Evolutionary conservation across 208 protist species (phyloP), one percentile per base, ranked within the genome.

Genomic region (Crithidia thermophila): DNA sequence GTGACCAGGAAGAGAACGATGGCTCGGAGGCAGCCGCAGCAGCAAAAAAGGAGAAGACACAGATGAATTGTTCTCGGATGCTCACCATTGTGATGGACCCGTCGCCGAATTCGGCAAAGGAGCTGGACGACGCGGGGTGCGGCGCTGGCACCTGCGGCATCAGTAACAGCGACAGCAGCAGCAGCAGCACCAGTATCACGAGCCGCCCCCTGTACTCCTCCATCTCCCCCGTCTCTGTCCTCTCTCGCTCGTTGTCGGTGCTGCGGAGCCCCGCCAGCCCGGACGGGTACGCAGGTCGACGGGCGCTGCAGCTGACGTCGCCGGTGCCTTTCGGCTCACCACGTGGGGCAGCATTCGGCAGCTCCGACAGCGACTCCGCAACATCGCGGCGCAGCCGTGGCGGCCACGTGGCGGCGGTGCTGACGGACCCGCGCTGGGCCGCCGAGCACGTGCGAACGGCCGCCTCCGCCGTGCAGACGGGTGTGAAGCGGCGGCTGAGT

Each of bases 391-490:
- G 57, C 49, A 60, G 67, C 34, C 16, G 58, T 33, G 46, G 28
- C 31, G 59, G 59, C 21, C 59, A 25, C 28, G 37, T 66, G 9
- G 18, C 40, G 13, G 58, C 58, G 34, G 49, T 66, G 16, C 58
- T 73, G 40, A 10, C 20, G 2, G 67, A 73, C 27, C 67, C 67
- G 33, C 67, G 67, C 20, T 66, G 56, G 67, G 58, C 58, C 7
- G 30, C 56, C 1, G 67, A 73, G 50, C 50, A 55, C 57, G 50
- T 61, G 9, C 58, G 67, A 28, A 0, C 30, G n/a, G 67, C 52
- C 21, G 67, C 67, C 25, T 31, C 58, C 18, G 34, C 40, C 9
- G 40, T 47, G 23, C 47, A 73, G 16, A 20, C 33, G 0, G 58
- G 49, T 28, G 58, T 53, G 58, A 21, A n/a, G 33, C 3, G 31